Base-by-base conservation (phyloP, 352 stramenopile species). In the Globisporangium paroecandrum region DNA sequence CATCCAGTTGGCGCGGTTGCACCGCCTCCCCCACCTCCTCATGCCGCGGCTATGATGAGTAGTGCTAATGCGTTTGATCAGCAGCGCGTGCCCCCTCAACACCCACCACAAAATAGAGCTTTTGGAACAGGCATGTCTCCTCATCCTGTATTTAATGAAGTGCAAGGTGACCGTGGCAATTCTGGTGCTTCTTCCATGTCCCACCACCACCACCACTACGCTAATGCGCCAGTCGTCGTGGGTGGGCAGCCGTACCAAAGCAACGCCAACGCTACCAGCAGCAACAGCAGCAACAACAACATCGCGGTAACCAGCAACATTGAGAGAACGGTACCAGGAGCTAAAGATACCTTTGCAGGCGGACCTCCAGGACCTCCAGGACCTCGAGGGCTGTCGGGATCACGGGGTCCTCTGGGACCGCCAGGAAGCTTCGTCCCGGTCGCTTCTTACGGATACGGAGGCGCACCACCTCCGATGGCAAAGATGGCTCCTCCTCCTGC, bases 101-200 rank as follows among this genome's bases (percentile, higher is more conserved):
- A 65, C 51, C 62, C 72, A 66, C 65, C 62, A 55, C 69, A 70
- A 57, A 74, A 79, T 87, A 89, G 77, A 80, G 74, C 73, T 73
- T 86, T 82, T 73, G 84, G 74, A 81, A 75, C 64, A 64, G 71
- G 66, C 51, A 43, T 66, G 62, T 61, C 68, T 27, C 59, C 78
- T 64, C 74, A 75, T 81, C 69, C 73, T 77, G 69, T 82, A 77
- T 82, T 82, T 79, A 88, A 85, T 87, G 81, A 82, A 80, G 73
- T 77, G 69, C 70, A 77, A 64, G 81, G 74, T 84, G 75, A 77
- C 69, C 77, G 75, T 65, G 76, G 73, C 69, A 75, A 64, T 74
- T 64, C 64, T 68, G 68, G 68, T 63, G 74, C 78, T 77, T 72
- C 75, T 81, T 78, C 72, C 70, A 65, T 83, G 69, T 84, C 77